A percentile compares a stretch with the other conserved stretches of the same genome.
These are phyloP conservation scores for Dalechampia spathulata DNA, from an alignment of 441 rosid genomes.

Conservation along the genomic window DNA sequence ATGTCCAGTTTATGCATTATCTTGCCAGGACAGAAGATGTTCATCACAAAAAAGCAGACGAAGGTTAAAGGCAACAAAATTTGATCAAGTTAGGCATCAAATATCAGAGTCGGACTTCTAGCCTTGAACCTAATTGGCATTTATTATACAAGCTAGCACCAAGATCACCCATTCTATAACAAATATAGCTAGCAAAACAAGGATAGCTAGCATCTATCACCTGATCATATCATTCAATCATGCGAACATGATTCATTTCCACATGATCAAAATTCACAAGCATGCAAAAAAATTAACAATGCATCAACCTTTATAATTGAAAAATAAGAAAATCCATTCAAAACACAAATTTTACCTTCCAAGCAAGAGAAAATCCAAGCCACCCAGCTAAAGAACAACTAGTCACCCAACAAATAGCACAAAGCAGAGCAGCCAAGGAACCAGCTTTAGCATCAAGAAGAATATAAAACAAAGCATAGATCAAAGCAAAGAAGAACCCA, in stretches of 20 bases:
- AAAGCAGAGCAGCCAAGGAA: conserved; percentile 51
- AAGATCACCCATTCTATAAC: background rate
- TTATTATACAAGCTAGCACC: background rate
- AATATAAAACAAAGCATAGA: conserved; percentile 40
- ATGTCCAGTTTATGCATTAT: background rate
- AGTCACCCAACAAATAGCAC: conserved; percentile 37
- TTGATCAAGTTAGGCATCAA: background rate
- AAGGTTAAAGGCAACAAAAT: background rate
- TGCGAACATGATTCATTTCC: background rate
- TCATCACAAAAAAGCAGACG: background rate
- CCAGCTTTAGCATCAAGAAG: conserved; percentile 47
- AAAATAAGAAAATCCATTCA: background rate
- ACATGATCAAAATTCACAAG: background rate
- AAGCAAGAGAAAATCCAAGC: conserved; percentile 48
- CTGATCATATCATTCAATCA: no score
- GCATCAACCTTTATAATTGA: background rate
- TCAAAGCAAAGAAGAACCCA: conserved; percentile 40
- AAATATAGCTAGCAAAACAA: no score
- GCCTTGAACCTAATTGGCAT: background rate
- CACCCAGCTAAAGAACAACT: conserved; percentile 31
- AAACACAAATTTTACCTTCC: conserved; percentile 37
- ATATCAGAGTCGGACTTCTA: background rate
- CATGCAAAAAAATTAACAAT: background rate
- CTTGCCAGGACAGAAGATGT: background rate
- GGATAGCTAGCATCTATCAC: no score